These are phyloP conservation scores for Aspergillus ochraceoroseus DNA, from an alignment of 2,329 filamentous ascomycete genomes.

Conservation along the genomic window DNA sequence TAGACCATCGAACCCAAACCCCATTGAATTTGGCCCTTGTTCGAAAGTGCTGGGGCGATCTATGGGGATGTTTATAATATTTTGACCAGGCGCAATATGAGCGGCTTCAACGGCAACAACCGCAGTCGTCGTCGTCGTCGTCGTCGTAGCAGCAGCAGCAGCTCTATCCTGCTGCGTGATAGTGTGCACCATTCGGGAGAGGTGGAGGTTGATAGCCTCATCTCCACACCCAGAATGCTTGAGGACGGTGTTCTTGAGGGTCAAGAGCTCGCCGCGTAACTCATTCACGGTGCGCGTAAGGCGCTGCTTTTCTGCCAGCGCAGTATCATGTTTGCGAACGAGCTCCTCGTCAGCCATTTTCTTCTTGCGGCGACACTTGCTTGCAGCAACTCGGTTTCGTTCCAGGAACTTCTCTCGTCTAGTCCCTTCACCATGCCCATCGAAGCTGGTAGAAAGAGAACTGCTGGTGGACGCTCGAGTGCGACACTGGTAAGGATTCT, in stretches of 20 bases:
- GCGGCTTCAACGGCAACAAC: too few species aligned
- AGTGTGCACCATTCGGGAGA: conserved; percentile 4
- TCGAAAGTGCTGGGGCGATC: too few species aligned
- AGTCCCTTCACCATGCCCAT: conserved; percentile 2
- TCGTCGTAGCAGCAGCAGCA: too few species aligned
- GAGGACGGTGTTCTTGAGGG: conserved; percentile 1
- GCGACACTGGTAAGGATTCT: too few species aligned
- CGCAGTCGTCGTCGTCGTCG: too few species aligned
- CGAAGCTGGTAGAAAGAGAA: too few species aligned
- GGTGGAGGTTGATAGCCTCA: conserved; percentile 1
- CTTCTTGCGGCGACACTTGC: conserved; percentile 60
- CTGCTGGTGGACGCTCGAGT: too few species aligned
- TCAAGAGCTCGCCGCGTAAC: conserved; percentile 2
- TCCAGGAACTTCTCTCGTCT: conserved; percentile 53
- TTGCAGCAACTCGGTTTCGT: conserved; percentile 56
- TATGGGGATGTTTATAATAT: too few species aligned
- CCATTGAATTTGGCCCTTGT: too few species aligned
- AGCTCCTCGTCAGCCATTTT: conserved; percentile 52
- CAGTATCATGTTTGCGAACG: conserved; percentile 43
- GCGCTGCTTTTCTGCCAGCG: conserved; percentile 7
- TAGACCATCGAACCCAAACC: too few species aligned
- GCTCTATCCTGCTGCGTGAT: background rate
- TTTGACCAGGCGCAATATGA: too few species aligned
- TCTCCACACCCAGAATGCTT: conserved; percentile 6
- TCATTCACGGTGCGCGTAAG: background rate